These are phyloP conservation scores for Phytopythium litorale DNA, from an alignment of 352 stramenopile species.

Conservation along the genomic window DNA sequence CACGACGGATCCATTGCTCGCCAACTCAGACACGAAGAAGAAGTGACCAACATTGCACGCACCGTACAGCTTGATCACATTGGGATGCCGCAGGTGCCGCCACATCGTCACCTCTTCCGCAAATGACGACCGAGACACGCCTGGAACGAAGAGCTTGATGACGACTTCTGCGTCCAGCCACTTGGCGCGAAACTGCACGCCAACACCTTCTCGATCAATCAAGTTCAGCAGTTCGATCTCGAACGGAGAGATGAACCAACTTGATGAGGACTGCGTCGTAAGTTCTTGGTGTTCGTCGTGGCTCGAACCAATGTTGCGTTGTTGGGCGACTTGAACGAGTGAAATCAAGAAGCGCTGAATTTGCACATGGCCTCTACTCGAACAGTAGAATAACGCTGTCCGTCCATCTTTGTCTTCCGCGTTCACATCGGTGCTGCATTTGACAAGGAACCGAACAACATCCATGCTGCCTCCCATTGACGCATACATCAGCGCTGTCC, in stretches of 20 bases:
- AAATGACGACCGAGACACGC: background rate
- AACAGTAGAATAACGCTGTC: background rate
- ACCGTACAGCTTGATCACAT: too few species aligned
- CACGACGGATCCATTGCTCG: too few species aligned
- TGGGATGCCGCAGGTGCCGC: slow-evolving; percentile 12
- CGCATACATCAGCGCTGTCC: too few species aligned
- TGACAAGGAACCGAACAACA: background rate
- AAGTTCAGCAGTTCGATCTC: background rate
- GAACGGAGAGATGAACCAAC: background rate
- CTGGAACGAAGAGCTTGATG: slow-evolving; percentile 10
- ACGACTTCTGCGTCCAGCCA: slow-evolving; percentile 11
- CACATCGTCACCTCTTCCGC: slow-evolving; percentile 11
- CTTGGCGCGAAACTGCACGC: background rate
- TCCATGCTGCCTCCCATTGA: too few species aligned
- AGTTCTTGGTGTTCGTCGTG: too few species aligned
- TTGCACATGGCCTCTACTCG: too few species aligned
- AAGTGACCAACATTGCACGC: too few species aligned
- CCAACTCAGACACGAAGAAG: too few species aligned
- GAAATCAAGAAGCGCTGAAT: too few species aligned
- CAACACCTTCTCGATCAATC: background rate
- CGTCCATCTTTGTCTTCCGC: background rate
- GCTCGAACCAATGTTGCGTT: too few species aligned
- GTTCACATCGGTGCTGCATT: background rate
- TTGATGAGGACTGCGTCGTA: too few species aligned
- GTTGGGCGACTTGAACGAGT: too few species aligned